Conservation (phyloP, 306 rosid genomes). For the Crataegus laevigata region DNA sequence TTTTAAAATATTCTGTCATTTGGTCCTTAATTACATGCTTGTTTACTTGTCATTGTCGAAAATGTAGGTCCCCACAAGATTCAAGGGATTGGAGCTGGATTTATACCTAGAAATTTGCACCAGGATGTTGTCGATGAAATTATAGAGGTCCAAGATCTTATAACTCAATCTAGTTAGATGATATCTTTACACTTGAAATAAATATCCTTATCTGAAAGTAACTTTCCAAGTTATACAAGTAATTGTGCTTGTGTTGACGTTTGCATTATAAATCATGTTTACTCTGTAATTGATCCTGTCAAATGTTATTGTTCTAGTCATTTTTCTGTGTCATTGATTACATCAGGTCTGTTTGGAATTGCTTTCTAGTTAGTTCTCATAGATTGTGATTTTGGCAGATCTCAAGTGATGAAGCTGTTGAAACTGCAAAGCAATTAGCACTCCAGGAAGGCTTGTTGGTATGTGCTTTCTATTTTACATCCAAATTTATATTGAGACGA, state of each 20-base stretch:
- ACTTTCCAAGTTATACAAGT: constrained; percentile 1
- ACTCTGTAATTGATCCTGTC: background rate
- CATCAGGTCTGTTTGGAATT: background rate
- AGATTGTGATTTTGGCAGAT: constrained; percentile 49
- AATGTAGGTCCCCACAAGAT: constrained; percentile 95
- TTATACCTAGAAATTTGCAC: constrained; percentile 88
- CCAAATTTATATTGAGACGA: constrained; percentile 3
- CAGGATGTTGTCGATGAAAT: constrained; percentile 81
- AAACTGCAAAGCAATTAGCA: constrained; percentile 91
- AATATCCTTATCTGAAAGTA: constrained; percentile 1
- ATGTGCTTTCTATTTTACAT: constrained; percentile 15
- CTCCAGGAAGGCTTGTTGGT: constrained; percentile 98
- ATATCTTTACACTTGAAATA: background rate
- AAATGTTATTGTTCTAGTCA: background rate
- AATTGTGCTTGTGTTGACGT: constrained; percentile 1
- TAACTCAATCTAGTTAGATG: background rate
- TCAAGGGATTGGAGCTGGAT: constrained; percentile 99
- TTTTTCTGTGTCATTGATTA: no score
- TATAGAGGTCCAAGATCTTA: constrained; percentile 47
- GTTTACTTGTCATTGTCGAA: constrained; percentile 8
- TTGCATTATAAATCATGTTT: background rate
- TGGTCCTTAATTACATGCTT: constrained; percentile 5
- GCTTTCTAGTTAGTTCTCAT: constrained; percentile 10
- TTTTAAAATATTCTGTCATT: background rate
- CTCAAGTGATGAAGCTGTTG: constrained; percentile 85